Conservation (phyloP, 2,329 filamentous ascomycete genomes). For the Cladosporium cucumerinum region DNA sequence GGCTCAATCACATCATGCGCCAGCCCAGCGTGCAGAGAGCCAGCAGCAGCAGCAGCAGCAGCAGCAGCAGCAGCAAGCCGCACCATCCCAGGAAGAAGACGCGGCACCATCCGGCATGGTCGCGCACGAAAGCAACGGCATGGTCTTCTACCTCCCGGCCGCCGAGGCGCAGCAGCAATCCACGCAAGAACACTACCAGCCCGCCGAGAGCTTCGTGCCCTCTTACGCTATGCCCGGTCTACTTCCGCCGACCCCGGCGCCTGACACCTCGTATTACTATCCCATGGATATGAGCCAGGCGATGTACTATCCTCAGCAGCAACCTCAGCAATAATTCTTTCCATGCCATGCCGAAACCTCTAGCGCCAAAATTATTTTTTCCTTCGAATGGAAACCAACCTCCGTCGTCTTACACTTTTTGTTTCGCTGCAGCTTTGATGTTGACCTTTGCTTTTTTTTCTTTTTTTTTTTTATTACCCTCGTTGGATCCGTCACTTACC, state of each 20-base stretch:
- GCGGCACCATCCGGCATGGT: constrained; percentile 52
- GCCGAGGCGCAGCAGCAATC: constrained; percentile 28
- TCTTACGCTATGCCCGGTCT: constrained; percentile 34
- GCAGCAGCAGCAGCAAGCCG: background rate
- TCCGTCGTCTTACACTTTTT: background rate
- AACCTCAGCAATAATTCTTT: constrained; percentile 18
- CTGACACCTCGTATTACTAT: constrained; percentile 27
- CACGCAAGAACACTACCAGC: constrained; percentile 30
- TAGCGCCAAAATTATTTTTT: background rate
- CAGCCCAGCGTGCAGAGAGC: constrained; percentile 21
- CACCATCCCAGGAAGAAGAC: background rate
- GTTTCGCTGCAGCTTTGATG: background rate
- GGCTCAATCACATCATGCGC: constrained; percentile 21
- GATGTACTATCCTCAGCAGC: constrained; percentile 23
- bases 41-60: constrained; percentile 24
- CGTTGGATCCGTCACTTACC: background rate
- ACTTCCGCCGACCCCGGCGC: constrained; percentile 28
- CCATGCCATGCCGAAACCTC: background rate
- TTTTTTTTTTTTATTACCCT: background rate
- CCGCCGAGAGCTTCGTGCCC: constrained; percentile 35
- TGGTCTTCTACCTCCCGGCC: constrained; percentile 75
- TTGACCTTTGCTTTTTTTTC: too few relatives aligned
- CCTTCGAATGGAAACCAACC: background rate
- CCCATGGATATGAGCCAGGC: constrained; percentile 18
- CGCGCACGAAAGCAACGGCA: constrained; percentile 89